phyloP scores from a whole-genome alignment of 768 basidiomycete species.

The Lactarius akahatsu region DNA sequence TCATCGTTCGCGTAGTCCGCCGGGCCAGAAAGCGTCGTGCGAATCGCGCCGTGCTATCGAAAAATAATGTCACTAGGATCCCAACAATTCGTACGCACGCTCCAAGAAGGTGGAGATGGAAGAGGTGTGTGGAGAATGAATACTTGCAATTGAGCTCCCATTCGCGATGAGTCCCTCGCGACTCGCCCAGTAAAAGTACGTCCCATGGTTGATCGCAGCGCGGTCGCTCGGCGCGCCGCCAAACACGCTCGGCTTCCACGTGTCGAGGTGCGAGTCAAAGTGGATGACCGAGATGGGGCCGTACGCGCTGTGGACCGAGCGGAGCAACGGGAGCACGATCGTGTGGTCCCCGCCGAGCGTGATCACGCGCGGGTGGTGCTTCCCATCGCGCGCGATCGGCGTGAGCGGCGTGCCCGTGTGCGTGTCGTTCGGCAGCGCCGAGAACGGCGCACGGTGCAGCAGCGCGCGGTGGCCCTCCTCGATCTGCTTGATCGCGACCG shows the following conservation, averaged over 20 bases:
- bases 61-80: conserved; percentile 69
- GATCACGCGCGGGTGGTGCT: conserved; percentile 74
- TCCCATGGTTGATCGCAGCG: conserved; percentile 82
- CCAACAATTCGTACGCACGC: conserved; percentile 42
- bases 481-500: conserved; percentile 70
- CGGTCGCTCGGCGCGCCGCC: conserved; percentile 71
- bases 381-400: conserved; percentile 66
- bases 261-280: conserved; percentile 84
- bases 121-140: conserved; percentile 34
- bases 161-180: conserved; percentile 79
- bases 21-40: conserved; percentile 76
- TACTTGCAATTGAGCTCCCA: conserved; percentile 81
- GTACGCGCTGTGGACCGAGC: conserved; percentile 74
- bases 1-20: conserved; percentile 79
- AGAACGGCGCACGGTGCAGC: conserved; percentile 61
- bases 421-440: conserved; percentile 61
- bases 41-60: conserved; percentile 78
- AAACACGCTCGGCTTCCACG: conserved; percentile 74
- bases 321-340: conserved; percentile 64
- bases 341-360: conserved; percentile 90
- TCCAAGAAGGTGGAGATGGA: conserved; percentile 24
- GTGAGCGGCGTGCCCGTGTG: conserved; percentile 54
- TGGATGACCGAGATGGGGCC: conserved; percentile 82
- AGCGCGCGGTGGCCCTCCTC: conserved; percentile 69
- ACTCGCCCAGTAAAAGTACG: conserved; percentile 88